These are phyloP conservation scores for Ceratobasidium sp. DNA, from an alignment of 1,284 basidiomycete species.

Conservation along the genomic window DNA sequence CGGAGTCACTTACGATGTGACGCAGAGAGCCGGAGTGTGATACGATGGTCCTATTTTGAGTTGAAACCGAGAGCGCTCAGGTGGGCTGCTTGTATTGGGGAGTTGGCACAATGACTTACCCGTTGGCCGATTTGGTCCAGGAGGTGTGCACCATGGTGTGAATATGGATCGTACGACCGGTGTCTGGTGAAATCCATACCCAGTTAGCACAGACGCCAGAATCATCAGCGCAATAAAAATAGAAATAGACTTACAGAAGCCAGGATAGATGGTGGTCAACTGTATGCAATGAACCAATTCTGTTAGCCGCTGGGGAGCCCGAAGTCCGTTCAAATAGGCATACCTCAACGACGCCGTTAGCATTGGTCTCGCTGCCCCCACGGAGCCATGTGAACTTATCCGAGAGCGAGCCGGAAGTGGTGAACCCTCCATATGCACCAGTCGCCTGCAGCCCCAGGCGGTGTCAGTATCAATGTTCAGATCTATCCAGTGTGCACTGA, in stretches of 20 bases:
- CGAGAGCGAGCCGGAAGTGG: constrained; percentile 25
- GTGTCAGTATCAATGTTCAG: background rate
- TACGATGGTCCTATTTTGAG: constrained; percentile 7
- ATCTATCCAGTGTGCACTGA: background rate
- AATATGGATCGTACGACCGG: constrained; percentile 15
- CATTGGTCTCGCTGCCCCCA: constrained; percentile 29
- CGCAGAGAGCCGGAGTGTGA: constrained; percentile 26
- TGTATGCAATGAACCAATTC: constrained; percentile 7
- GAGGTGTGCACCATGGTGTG: constrained; percentile 5
- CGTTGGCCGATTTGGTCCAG: constrained; percentile 30
- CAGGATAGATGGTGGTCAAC: constrained; percentile 21
- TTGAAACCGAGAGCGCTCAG: background rate
- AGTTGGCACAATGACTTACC: background rate
- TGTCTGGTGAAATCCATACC: constrained; percentile 13
- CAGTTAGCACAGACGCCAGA: background rate
- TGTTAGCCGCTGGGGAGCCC: background rate
- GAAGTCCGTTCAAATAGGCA: background rate
- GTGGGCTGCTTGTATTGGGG: background rate
- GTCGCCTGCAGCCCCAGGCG: background rate
- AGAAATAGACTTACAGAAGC: constrained; percentile 6
- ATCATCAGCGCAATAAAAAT: background rate
- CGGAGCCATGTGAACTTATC: constrained; percentile 39
- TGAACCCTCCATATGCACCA: constrained; percentile 23
- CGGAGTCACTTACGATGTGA: constrained; percentile 11
- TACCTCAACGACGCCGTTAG: constrained; percentile 18